Conservation (phyloP, 371 early-diverging fungal species). For the Rhizopus arrhizus region DNA sequence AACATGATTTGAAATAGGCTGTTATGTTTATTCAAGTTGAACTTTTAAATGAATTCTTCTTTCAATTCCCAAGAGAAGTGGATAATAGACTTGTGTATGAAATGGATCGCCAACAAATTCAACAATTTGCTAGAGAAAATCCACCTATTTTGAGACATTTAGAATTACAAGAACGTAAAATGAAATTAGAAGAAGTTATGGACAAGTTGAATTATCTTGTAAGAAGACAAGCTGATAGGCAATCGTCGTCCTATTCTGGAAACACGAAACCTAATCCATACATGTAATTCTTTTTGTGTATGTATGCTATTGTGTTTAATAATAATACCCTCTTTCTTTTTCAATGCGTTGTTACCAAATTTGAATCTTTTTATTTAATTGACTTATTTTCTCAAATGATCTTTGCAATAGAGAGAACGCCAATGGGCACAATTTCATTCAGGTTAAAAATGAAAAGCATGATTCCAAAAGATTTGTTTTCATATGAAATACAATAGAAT, state of each 20-base stretch:
- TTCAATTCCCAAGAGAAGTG: conserved; percentile 93
- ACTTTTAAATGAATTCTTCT: conserved; percentile 95
- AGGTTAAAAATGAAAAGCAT: no score
- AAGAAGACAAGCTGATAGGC: conserved; percentile 64
- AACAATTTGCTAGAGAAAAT: conserved; percentile 90
- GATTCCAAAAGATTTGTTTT: no score
- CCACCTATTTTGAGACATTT: conserved; percentile 82
- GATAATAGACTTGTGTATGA: conserved; percentile 86
- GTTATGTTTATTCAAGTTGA: conserved; percentile 97
- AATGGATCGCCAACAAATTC: conserved; percentile 71
- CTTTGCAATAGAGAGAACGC: no score
- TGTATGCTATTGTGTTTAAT: no score
- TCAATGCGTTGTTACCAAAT: no score
- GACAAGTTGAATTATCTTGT: conserved; percentile 70
- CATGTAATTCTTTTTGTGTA: not conserved
- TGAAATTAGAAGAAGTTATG: conserved; percentile 85
- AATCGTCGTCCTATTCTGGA: conserved; percentile 13
- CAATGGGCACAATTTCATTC: no score
- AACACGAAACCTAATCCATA: conserved; percentile 4
- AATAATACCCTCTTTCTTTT: no score
- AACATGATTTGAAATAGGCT: conserved; percentile 42
- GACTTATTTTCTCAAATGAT: no score
- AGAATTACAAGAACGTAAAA: conserved; percentile 81
- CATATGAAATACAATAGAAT: no score
- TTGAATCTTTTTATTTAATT: no score